Base-by-base conservation (phyloP, 352 stramenopile species). In the Phytophthora nicotianae region DNA sequence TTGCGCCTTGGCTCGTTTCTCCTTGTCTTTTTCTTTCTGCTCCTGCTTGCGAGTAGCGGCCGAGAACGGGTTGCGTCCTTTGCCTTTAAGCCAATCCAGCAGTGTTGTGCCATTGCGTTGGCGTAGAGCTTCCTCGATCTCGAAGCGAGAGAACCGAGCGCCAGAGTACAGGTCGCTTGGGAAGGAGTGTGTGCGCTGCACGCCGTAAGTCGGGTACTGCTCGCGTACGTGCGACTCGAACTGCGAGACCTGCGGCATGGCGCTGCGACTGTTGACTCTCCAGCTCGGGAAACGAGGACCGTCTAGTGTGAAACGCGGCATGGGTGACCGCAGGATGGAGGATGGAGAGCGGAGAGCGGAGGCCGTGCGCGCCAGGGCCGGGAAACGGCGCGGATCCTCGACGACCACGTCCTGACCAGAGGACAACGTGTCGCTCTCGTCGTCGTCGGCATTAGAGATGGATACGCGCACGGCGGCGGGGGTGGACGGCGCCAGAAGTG, bases 1-100 rank as follows among this genome's bases (percentile, higher is more conserved):
- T 67, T 96, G 86, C 24, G 86, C 86, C 68, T 95, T 95, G 55
- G 80, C 55, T 11, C 81, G 74, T 58, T 95, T 95, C 29, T 91
- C 77, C 24, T 84, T 55, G 70, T 93, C 84, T 33, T 74, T 77
- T 19, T 79, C 70, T 35, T 79, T 71, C 21, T 74, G 47, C 33
- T 71, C 35, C 21, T 79, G 69, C 20, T 75, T 72, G 21, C 72
- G 52, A 4, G 58, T 66, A 9, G 64, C 52, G 4, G 62, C 50
- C 23, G 68, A 68, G 54, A 74, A 71, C 11, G 63, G 64, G 41
- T 65, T 71, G 35, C 81, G 51, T 27, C 72, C 71, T 49, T 70
- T 79, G 54, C 63, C 70, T 46, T 84, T 63, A 19, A 93, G 73
- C 84, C 84, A 93, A 24, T 87, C 79, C 52, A 87, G 51, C 53